Evolutionary conservation across 805 yeast genomes (phyloP), one percentile per base, ranked within the genome.

Genomic region (Zygotorulaspora florentina): DNA sequence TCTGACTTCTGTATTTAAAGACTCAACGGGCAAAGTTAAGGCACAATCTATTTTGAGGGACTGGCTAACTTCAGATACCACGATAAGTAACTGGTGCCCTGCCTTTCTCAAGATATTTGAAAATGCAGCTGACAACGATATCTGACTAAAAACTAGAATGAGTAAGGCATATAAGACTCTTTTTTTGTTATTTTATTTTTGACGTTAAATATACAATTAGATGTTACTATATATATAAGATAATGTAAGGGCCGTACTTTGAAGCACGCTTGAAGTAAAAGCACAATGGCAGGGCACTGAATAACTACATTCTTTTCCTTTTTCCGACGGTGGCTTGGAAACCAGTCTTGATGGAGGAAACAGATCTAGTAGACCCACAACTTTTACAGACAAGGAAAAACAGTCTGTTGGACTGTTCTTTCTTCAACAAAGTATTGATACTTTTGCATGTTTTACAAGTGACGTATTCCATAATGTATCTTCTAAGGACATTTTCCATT

Each of bases 371-470:
- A 40, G 96, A 87, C 57, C 99, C 99, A 79, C 99, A 93, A 46
- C 95, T 87, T 67, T 90, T 89, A 78, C 99, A 93, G 62, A 90
- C 96, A 77, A 93, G 78, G 77, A 93, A 93, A 75, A 87, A 95
- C 72, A 93, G 80, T 76, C 99, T 87, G 76, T 90, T 93, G 49
- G 93, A 85, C 58, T 87, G 84, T 74, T 93, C 99, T 73, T 96
- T 90, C 76, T 84, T 87, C 68, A 93, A 79, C 58, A 85, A 93
- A 37, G 99, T 93, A 72, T 93, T 93, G 80, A 89, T 90, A 48
- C 96, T 87, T 76, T 91, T 93, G 77, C 99, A 93, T 37, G 99
- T 93, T 78, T 93, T 88, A 80, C 99, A 93, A 43, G 97, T 88
- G 56, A 93, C 99, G 66, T 93, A 93, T 70, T 93, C 99, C 67